Base-by-base conservation (phyloP, 306 rosid species). In the Rosa rugosa region DNA sequence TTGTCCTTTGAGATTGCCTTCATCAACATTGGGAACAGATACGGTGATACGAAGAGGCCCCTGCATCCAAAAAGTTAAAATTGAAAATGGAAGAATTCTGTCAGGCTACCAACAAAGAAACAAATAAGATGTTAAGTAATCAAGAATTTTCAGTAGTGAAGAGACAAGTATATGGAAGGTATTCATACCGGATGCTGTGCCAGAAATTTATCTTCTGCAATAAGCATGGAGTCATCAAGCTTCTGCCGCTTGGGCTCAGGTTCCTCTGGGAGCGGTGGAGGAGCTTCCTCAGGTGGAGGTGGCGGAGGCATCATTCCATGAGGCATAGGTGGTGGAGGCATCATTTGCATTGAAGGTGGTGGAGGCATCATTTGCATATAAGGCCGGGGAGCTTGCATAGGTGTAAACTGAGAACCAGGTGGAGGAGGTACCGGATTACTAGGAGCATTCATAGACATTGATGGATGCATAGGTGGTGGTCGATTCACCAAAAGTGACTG, bases 261-360 rank as follows among this genome's bases (percentile, higher is more conserved):
- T 81, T 95, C 99, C 9, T 93, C 98, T 11, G 96, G 99, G 41
- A 91, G 98, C 0, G 98, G 97, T 4, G 98, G 99, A 79, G 93
- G 97, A 85, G 98, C 99, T 87, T 93, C 99, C 34, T 95, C 99
- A 5, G 96, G 99, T 23, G 94, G 97, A 0, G 96, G 97, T 0
- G 99, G 98, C 0, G 99, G 98, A 27, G 94, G 92, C 84, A 90
- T 42, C 86, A 90, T 40, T 63, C 98, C 99, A 22, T 90, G 92
- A 65, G 98, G 97, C 88, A 91, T 59, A 45, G 91, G 99, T 10
- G 97, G 94, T 34, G 88, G 97, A 27, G 91, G 93, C 97, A 92
- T 89, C 97, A 92, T 89, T 67, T 78, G 91, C 96, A 90, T 87
- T 51, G 79, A 75, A 22, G 94, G 87, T 45, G 91, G 34, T 0